These are phyloP conservation scores for Aspergillus kassunensis DNA, from an alignment of 495 filamentous ascomycete species.

Conservation along the genomic window DNA sequence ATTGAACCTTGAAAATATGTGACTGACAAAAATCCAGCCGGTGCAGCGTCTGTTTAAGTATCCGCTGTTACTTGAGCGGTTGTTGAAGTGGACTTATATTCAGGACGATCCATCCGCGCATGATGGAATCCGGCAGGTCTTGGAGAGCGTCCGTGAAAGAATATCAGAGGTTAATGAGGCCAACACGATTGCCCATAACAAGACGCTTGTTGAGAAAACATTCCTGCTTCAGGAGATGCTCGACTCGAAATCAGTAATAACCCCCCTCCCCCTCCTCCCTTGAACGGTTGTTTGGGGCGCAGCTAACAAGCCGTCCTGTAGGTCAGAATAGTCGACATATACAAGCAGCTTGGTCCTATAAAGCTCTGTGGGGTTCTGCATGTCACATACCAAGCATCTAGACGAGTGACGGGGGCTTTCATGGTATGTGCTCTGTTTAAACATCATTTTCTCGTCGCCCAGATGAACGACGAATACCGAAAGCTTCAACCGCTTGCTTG, in stretches of 20 bases:
- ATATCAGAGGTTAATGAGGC: slow-evolving; percentile 75
- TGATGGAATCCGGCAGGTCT: slow-evolving; percentile 69
- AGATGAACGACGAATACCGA: slow-evolving; percentile 52
- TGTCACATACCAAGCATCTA: slow-evolving; percentile 71
- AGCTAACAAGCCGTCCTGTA: slow-evolving; percentile 21
- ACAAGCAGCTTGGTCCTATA: slow-evolving; percentile 77
- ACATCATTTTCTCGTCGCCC: slow-evolving; percentile 75
- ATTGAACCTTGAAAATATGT: background rate
- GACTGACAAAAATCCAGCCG: slow-evolving; percentile 53
- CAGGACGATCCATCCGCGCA: slow-evolving; percentile 79
- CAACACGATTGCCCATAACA: slow-evolving; percentile 44
- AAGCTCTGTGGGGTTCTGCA: slow-evolving; percentile 83
- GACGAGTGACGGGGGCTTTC: slow-evolving; percentile 68
- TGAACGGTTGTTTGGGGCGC: too few relatives aligned
- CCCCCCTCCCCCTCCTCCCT: too few relatives aligned
- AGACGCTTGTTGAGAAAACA: slow-evolving; percentile 47
- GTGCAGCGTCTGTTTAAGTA: slow-evolving; percentile 94
- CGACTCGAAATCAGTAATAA: slow-evolving; percentile 58
- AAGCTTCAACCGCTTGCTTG: slow-evolving; percentile 72
- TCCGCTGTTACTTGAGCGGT: slow-evolving; percentile 77
- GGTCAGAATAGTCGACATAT: slow-evolving; percentile 43
- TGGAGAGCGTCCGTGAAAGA: slow-evolving; percentile 66
- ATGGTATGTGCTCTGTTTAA: slow-evolving; percentile 85
- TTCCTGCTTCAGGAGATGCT: slow-evolving; percentile 53
- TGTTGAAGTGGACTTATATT: slow-evolving; percentile 75